Base-by-base conservation (phyloP, 2,329 filamentous ascomycete genomes). In the Exophiala calicioides region DNA sequence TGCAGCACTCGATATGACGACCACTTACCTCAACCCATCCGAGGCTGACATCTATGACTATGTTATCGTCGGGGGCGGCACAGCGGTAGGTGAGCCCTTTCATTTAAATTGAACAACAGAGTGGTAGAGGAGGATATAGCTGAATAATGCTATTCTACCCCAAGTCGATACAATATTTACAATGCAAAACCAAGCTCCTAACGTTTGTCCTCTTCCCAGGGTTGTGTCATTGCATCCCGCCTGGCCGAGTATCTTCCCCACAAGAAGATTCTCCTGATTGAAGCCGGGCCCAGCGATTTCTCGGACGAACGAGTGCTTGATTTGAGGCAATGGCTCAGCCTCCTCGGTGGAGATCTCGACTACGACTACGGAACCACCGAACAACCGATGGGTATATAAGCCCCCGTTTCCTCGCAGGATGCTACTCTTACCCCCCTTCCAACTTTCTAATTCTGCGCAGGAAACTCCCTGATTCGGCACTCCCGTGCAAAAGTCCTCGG, bases 401-500 rank as follows among this genome's bases (percentile, higher is more conserved):
- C n/a, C n/a, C n/a, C n/a, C n/a, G n/a, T n/a, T n/a, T n/a, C n/a
- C n/a, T n/a, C n/a, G n/a, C n/a, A n/a, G n/a, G n/a, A n/a, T 3
- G 13, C 31, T 26, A 30, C 31, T 33, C 10, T 13, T 6, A 3
- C 31, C 19, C 7, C 13, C 27, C 10, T 10, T 3, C 20, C 20
- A 31, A n/a, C 23, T 24, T n/a, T 39, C 13, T 7, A 6, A n/a
- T 30, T 30, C 29, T 23, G 27, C 21, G 12, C 70, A 80, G 88
- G 89, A 64, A 95, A 95, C 76, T 93, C 87, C 46, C 80, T 89
- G 72, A 95, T 95, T 71, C 84, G 89, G 56, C 90, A 95, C 74
- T 94, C 90, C 12, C 85, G 90, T 54, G 90, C 90, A 55, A 95
- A 95, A 75, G 89, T 95, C 29, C 79, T 95, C 21, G 90, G 90